phyloP scores from a whole-genome alignment of 257 asterid species.

The Ballota nigra region DNA sequence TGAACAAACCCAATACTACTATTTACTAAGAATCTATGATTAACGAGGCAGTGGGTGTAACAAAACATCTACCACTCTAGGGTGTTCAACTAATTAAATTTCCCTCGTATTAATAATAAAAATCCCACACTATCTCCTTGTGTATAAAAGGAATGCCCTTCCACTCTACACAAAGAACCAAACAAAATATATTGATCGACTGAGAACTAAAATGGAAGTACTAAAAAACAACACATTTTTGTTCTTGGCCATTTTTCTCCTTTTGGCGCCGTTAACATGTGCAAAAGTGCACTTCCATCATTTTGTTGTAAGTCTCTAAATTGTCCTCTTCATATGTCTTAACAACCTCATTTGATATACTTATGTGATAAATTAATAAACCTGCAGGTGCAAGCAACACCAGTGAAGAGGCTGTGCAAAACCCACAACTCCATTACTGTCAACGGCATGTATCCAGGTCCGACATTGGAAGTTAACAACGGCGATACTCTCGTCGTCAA shows the following conservation, averaged over 20 bases:
- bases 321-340: neutral
- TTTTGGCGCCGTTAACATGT: slow-evolving; percentile 36
- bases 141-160: slow-evolving; percentile 37
- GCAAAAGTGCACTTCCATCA: slow-evolving; percentile 64
- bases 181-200: neutral
- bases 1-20: slow-evolving; percentile 31
- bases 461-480: slow-evolving; percentile 69
- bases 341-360: neutral
- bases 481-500: slow-evolving; percentile 76
- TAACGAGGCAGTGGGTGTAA: slow-evolving; percentile 58
- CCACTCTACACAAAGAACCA: neutral
- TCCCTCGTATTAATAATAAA: slow-evolving; percentile 36
- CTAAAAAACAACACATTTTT: slow-evolving; percentile 24
- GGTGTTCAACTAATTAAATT: slow-evolving; percentile 49
- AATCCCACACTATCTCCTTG: neutral
- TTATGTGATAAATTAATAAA: neutral
- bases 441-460: slow-evolving; percentile 84
- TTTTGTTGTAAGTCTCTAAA: slow-evolving; percentile 55
- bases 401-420: slow-evolving; percentile 95
- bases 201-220: slow-evolving; percentile 26
- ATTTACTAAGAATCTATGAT: slow-evolving; percentile 19
- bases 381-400: slow-evolving; percentile 66
- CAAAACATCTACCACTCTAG: slow-evolving; percentile 29
- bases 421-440: slow-evolving; percentile 63
- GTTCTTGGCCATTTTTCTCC: slow-evolving; percentile 31